Conservation (phyloP, 106 monocot genomes). For the Phalaenopsis equestris region DNA sequence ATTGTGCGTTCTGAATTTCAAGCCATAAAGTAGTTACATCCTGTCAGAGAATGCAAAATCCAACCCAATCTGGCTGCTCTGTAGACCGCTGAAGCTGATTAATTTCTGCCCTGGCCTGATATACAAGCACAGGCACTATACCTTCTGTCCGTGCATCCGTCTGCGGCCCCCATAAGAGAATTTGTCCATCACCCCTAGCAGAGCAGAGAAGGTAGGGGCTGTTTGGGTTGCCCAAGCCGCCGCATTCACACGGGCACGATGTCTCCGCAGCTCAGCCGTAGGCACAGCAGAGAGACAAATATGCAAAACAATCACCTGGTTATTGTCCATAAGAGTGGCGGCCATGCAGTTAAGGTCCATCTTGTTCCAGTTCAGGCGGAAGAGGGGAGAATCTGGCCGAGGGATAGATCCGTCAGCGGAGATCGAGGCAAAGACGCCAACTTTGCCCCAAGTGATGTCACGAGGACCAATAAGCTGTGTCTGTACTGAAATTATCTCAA, state of each 20-base stretch:
- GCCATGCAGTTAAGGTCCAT: conserved; percentile 68
- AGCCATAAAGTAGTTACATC: conserved; percentile 4
- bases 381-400: conserved; percentile 62
- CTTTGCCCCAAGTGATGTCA: conserved; percentile 87
- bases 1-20: neutral
- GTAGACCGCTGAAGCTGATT: conserved; percentile 8
- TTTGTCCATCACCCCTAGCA: conserved; percentile 57
- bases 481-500: conserved; percentile 54
- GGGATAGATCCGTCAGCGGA: conserved; percentile 90
- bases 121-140: neutral
- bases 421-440: conserved; percentile 73
- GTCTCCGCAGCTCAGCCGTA: conserved; percentile 72
- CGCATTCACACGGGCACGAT: conserved; percentile 65
- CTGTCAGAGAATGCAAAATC: conserved; percentile 1
- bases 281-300: conserved; percentile 63
- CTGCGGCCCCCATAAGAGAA: conserved; percentile 57
- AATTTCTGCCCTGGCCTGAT: neutral
- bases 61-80: neutral
- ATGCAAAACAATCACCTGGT: conserved; percentile 59
- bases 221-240: conserved; percentile 57
- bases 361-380: conserved; percentile 87
- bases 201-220: conserved; percentile 43
- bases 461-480: conserved; percentile 95
- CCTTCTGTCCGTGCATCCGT: neutral
- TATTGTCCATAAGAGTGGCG: conserved; percentile 64